Evolutionary conservation across 768 basidiomycete genomes (phyloP).

Genomic region (Lactarius sanguifluus): DNA sequence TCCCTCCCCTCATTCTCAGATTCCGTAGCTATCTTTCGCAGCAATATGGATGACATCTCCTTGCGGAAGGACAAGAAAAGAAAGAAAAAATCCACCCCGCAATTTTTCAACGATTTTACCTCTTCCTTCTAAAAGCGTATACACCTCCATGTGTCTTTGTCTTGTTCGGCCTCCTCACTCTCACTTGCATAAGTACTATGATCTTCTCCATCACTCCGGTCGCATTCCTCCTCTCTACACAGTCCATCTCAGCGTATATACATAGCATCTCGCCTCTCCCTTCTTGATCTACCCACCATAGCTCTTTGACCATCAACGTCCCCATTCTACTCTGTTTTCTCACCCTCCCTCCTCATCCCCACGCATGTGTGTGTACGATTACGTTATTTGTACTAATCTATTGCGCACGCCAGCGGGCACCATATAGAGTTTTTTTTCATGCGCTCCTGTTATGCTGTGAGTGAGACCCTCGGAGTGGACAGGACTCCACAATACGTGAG

Average conservation of each 20-base stretch:
- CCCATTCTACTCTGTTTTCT: background rate
- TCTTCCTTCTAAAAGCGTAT: conserved; percentile 10
- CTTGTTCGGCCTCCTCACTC: conserved; percentile 15
- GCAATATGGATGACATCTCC: conserved; percentile 13
- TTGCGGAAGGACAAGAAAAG: conserved; percentile 25
- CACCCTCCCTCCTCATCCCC: conserved; percentile 16
- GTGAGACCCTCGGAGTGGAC: background rate
- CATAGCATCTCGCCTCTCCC: conserved; percentile 28
- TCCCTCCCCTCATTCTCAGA: conserved; percentile 13
- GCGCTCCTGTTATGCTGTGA: background rate
- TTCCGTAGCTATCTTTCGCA: conserved; percentile 9
- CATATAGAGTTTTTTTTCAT: conserved; percentile 24
- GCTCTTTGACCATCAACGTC: conserved; percentile 18
- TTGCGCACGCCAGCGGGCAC: conserved; percentile 23
- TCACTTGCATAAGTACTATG: conserved; percentile 27
- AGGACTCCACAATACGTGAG: background rate
- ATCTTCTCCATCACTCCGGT: conserved; percentile 19
- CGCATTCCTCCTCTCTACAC: conserved; percentile 24
- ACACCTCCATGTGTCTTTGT: conserved; percentile 15
- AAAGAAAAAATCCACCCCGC: conserved; percentile 15
- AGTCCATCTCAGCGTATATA: conserved; percentile 29
- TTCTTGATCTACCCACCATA: conserved; percentile 27
- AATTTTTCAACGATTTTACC: conserved; percentile 8
- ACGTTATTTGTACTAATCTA: conserved; percentile 32
- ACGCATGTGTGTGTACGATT: conserved; percentile 29